Percentiles rank a stretch among this genome's conserved stretches.
Evolutionary conservation across 139 green algal species (phyloP).

Genomic region (Yamagishiella unicocca): DNA sequence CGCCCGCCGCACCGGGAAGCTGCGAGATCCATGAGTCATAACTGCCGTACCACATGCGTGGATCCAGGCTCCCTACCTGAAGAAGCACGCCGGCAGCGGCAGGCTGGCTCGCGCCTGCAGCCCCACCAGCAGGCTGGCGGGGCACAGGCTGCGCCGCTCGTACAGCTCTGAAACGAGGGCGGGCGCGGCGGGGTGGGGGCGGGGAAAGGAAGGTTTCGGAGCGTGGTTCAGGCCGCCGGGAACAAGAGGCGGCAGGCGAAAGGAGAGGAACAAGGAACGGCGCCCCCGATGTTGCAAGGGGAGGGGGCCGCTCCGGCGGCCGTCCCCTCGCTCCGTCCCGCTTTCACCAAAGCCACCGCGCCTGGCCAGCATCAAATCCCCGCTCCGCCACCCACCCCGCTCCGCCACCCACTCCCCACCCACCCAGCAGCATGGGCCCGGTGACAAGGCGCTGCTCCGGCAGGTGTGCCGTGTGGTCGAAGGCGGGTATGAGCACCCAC

Average conservation of each 20-base stretch:
- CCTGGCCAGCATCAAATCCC: neutral
- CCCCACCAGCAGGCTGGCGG: slow-evolving; percentile 38
- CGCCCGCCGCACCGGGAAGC: too few relatives aligned
- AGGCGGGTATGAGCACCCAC: slow-evolving; percentile 38
- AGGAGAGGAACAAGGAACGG: neutral
- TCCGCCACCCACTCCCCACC: neutral
- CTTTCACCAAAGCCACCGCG: too few relatives aligned
- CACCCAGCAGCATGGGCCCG: slow-evolving; percentile 15
- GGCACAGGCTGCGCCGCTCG: slow-evolving; percentile 27
- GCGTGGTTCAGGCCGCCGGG: neutral
- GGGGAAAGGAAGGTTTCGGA: neutral
- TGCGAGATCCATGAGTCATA: too few relatives aligned
- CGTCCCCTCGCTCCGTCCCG: too few relatives aligned
- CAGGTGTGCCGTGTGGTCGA: slow-evolving; percentile 37
- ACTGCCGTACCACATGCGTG: neutral
- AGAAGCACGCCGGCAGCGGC: slow-evolving; percentile 39
- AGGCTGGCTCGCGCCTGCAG: neutral
- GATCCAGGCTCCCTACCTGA: neutral
- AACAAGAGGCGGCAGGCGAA: neutral
- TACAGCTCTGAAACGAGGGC: slow-evolving; percentile 31
- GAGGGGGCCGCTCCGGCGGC: too few relatives aligned
- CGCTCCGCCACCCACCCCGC: neutral
- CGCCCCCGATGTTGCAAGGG: neutral
- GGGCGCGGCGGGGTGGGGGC: too few relatives aligned
- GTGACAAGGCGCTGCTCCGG: slow-evolving; percentile 25